Base-by-base conservation (phyloP, 2,329 filamentous ascomycete species). In the Phaeosphaeriaceae sp. region DNA sequence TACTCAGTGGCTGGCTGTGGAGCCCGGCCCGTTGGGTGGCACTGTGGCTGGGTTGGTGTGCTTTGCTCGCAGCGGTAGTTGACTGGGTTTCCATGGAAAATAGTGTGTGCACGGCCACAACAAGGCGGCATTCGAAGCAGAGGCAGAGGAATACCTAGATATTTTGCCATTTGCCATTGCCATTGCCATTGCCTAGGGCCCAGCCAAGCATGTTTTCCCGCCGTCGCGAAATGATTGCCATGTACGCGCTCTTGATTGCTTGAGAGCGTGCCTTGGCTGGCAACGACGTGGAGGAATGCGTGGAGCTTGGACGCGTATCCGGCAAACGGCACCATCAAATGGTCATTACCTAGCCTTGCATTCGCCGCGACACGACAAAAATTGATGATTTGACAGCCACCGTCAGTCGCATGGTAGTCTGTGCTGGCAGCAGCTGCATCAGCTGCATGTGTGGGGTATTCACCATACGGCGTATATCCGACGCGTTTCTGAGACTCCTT, bases 81-180 rank as follows among this genome's bases (percentile, higher is more conserved):
- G 43, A 56, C 51, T 48, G 61, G 54, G 61, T 59, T 63, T 61
- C 58, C 57, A 60, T 61, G 60, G 52, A 47, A 59, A 54, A 63
- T 47, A 48, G 46, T 33, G 41, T 26, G 48, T 48, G 59, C 61
- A 64, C 61, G 54, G 57, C 58, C 55, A 59, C 54, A 48, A 20
- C 36, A 40, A 46, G 40, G 46, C 50, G 52, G 41, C 42, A 33
- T 41, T 37, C n/a, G 42, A 34, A 18, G 48, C 42, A 42, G 35
- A 38, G n/a, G 12, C 40, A 34, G 18, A 18, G 30, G 28, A n/a
- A 9, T 8, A 26, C 42, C 35, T 42, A 42, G 50, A 9, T 8
- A 26, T 45, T 40, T 42, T 45, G 50, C 46, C n/a, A n/a, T n/a
- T n/a, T n/a, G n/a, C n/a, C n/a, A n/a, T n/a, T n/a, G n/a, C n/a